Percentiles rank a stretch among this genome's conserved stretches.
phyloP scores from a whole-genome alignment of 2,329 filamentous ascomycete species.

The Pyrenochaeta sp. region DNA sequence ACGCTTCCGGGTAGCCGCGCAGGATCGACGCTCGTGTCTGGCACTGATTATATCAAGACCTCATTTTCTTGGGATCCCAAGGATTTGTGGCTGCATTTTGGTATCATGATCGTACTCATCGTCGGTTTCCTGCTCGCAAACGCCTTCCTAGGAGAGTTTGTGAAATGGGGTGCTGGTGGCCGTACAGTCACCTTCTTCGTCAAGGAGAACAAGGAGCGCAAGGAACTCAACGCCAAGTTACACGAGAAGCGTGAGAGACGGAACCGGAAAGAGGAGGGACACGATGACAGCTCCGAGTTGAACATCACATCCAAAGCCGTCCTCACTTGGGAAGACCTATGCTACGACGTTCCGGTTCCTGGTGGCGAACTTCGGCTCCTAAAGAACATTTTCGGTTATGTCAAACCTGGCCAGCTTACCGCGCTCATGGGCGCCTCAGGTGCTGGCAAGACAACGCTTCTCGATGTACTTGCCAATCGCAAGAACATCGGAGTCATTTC shows the following conservation, averaged over 20 bases:
- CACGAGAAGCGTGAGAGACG: conserved; percentile 66
- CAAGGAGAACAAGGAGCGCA: conserved; percentile 73
- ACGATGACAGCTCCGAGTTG: conserved; percentile 55
- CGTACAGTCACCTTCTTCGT: conserved; percentile 80
- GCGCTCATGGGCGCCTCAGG: conserved; percentile 59
- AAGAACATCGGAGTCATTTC: conserved; percentile 71
- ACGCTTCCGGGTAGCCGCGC: conserved; percentile 76
- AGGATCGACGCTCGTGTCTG: conserved; percentile 71
- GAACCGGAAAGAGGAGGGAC: conserved; percentile 52
- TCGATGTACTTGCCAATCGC: conserved; percentile 76
- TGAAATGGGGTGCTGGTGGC: conserved; percentile 82
- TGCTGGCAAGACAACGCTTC: conserved; percentile 86
- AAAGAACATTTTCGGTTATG: conserved; percentile 65
- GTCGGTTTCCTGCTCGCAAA: conserved; percentile 76
- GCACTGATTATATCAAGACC: conserved; percentile 72
- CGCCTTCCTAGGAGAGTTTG: conserved; percentile 78
- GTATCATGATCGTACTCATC: conserved; percentile 78
- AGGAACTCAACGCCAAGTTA: conserved; percentile 71
- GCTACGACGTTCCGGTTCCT: conserved; percentile 75
- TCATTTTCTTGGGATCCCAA: conserved; percentile 72
- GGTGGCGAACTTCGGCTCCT: conserved; percentile 62
- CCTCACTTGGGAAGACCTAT: conserved; percentile 66
- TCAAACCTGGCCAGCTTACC: conserved; percentile 65
- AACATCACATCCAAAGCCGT: conserved; percentile 64
- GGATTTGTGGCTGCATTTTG: conserved; percentile 73